These are phyloP conservation scores for Oryza meridionalis DNA, from an alignment of 176 grass and related monocot species.

Conservation along the genomic window DNA sequence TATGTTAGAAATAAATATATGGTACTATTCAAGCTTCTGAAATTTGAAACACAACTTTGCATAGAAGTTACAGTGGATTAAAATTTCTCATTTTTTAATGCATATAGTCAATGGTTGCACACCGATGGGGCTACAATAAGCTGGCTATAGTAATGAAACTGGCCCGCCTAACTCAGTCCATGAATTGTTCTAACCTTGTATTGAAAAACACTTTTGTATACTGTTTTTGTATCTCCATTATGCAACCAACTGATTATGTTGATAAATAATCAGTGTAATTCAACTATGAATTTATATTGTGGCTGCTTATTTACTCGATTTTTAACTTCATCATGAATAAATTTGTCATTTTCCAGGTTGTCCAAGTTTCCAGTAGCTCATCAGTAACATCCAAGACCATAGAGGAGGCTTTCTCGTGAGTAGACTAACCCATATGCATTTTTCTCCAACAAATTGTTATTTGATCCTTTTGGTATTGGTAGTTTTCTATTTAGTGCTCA, in stretches of 20 bases:
- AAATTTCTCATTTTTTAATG: background rate
- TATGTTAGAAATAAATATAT: background rate
- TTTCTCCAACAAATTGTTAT: constrained; percentile 2
- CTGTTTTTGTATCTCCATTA: constrained; percentile 5
- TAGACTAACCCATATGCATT: constrained; percentile 12
- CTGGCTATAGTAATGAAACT: background rate
- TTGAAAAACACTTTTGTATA: background rate
- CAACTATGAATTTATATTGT: background rate
- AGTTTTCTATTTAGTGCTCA: background rate
- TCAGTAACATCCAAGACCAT: constrained; percentile 63
- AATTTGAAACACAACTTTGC: background rate
- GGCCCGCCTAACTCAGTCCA: background rate
- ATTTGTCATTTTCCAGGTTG: constrained; percentile 67
- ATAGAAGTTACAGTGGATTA: background rate
- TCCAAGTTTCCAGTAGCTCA: constrained; percentile 79
- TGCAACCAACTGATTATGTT: background rate
- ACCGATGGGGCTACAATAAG: background rate
- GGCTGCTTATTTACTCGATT: constrained; percentile 18
- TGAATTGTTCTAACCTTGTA: constrained; percentile 25
- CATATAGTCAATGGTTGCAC: background rate
- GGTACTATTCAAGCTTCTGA: background rate
- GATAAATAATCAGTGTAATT: background rate
- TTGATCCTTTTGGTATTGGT: background rate
- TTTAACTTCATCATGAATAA: background rate
- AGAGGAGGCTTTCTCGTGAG: constrained; percentile 67